These are phyloP conservation scores for Colletotrichum viniferum DNA, from an alignment of 2,329 filamentous ascomycete genomes.

Conservation along the genomic window DNA sequence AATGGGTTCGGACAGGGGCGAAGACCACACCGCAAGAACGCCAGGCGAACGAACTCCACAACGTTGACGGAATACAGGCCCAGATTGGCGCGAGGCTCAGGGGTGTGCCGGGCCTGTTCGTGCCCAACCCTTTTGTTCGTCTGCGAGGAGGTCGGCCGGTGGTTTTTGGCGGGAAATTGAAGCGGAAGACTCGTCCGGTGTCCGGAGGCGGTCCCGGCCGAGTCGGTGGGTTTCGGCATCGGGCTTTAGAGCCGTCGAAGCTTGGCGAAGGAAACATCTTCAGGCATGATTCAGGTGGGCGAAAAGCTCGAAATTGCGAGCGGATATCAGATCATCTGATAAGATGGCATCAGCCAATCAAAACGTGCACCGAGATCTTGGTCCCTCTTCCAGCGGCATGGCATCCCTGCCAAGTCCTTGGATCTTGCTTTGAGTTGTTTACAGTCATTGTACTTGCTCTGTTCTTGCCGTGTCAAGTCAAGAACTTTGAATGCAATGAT, in stretches of 20 bases:
- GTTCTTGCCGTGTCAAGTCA: not conserved
- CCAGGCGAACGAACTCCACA: not conserved
- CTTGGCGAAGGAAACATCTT: not conserved
- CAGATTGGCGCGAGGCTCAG: not conserved
- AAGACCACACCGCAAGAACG: conserved; percentile 15
- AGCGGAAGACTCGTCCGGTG: not conserved
- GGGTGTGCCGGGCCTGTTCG: not conserved
- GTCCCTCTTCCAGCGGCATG: not conserved
- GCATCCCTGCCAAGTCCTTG: not conserved
- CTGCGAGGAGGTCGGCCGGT: not conserved
- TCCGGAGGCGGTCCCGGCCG: not conserved
- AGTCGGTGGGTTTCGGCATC: not conserved
- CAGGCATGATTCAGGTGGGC: not conserved
- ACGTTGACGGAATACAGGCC: not conserved
- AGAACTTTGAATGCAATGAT: not conserved
- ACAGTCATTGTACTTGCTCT: not conserved
- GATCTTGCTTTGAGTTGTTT: not conserved
- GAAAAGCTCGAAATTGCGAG: not conserved
- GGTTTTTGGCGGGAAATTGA: not conserved
- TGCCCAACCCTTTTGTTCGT: not conserved
- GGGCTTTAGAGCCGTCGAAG: not conserved
- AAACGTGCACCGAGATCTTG: not conserved
- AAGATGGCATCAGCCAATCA: not conserved
- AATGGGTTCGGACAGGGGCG: not conserved
- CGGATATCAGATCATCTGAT: conserved; percentile 8